Conservation (phyloP, 768 basidiomycete species). For the Naganishia friedmannii region DNA sequence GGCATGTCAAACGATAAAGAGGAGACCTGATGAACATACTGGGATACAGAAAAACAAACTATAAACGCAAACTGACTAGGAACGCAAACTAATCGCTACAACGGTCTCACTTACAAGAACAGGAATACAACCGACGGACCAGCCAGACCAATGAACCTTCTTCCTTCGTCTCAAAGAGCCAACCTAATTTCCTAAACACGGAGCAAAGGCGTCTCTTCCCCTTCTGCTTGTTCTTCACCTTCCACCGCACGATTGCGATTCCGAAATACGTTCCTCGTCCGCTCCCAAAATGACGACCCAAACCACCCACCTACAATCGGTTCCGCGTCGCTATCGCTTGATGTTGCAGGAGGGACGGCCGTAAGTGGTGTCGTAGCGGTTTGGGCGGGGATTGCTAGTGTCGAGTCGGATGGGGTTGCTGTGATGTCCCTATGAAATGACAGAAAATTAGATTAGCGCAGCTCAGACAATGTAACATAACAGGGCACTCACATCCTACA, state of each 20-base stretch:
- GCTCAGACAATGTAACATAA: neutral
- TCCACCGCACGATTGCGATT: neutral
- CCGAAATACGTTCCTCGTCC: neutral
- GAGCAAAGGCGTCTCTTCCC: neutral
- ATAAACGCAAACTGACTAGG: neutral
- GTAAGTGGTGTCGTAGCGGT: slow-evolving; percentile 2
- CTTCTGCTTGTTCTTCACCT: neutral
- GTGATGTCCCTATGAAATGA: neutral
- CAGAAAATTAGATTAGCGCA: neutral
- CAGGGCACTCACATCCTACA: slow-evolving; percentile 26
- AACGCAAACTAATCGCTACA: neutral
- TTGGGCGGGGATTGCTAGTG: neutral
- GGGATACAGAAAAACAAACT: neutral
- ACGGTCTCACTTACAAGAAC: neutral
- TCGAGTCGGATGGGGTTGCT: neutral
- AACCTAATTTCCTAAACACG: neutral
- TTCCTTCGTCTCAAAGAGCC: neutral
- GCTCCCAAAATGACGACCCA: neutral
- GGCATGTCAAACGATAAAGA: no score
- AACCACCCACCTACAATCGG: neutral
- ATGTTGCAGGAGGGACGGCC: neutral
- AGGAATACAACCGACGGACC: neutral
- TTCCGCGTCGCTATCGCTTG: neutral
- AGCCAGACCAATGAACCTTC: neutral
- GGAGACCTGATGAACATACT: neutral